Conservation (phyloP, 2,329 filamentous ascomycete genomes). For the Neopestalotiopsis sp. region DNA sequence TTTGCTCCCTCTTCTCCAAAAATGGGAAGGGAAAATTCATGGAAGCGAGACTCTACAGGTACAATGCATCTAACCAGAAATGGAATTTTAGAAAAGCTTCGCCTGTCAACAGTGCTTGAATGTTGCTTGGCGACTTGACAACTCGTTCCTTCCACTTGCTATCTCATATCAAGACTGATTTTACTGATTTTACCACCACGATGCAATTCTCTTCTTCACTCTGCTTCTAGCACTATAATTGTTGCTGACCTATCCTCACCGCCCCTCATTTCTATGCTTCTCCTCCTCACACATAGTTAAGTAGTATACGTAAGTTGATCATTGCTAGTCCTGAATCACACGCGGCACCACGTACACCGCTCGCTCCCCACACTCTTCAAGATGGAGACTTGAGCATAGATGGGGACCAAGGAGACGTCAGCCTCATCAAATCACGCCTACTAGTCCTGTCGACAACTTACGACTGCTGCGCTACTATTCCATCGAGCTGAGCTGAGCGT, state of each 20-base stretch:
- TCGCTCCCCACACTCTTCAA: neutral
- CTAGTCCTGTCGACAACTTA: neutral
- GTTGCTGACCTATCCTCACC: neutral
- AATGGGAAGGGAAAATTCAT: neutral
- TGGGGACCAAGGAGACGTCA: neutral
- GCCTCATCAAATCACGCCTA: neutral
- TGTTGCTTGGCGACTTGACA: neutral
- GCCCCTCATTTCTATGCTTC: neutral
- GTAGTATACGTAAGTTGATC: neutral
- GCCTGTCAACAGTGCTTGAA: neutral
- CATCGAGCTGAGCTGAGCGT: neutral
- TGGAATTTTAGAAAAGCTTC: neutral
- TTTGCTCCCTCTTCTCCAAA: no score
- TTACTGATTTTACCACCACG: neutral
- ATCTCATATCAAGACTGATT: neutral
- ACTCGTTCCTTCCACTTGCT: neutral
- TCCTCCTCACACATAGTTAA: neutral
- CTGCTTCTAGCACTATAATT: no score
- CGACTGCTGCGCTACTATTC: neutral
- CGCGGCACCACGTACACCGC: neutral
- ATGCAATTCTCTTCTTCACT: neutral
- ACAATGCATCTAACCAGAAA: neutral
- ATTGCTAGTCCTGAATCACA: neutral
- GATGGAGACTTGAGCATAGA: neutral
- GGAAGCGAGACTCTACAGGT: neutral